Evolutionary conservation across 2,329 filamentous ascomycete genomes (phyloP), one percentile per base, ranked within the genome.

Genomic region (Fusarium temperatum): DNA sequence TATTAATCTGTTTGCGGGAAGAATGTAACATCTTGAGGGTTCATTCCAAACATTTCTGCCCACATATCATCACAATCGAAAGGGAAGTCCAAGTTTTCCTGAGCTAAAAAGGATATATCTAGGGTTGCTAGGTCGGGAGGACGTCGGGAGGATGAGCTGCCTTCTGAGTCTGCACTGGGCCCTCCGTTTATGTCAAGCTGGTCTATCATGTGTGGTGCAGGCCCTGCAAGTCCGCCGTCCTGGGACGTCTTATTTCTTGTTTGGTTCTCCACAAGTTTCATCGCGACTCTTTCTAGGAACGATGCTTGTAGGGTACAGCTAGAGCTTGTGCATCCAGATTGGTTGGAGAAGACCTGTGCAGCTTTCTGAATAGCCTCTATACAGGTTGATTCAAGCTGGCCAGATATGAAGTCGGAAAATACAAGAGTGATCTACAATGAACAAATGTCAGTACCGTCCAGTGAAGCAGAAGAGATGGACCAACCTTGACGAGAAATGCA

Each of bases 371-470:
- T 36, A 8, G 30, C 30, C 0, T 58, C n/a, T 12, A 36, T 58
- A 13, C 39, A 35, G 9, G 15, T n/a, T 18, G 55, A 36, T 13
- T 36, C 41, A 3, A 58, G 18, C 24, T 48, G n/a, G 2, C 18
- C n/a, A 24, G 30, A 48, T 17, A 58, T 35, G 1, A 48, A 45
- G 1, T 45, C 30, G 5, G 41, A 13, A n/a, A 58, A 45, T 18
- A 22, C 15, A 22, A 58, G 2, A 28, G 18, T 45, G 15, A 48
- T 48, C 55, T 48, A 13, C 6, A 22, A 24, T n/a, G 1, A 4
- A 6, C 1, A 2, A 8, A 0, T 44, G 18, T 57, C n/a, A 57
- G n/a, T 1, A 9, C 5, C 1, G 12, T 4, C 10, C 11, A 18
- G 5, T 1, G 1, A 39, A 18, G 10, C 36, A 9, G 7, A n/a